Conservation (phyloP, 2,329 filamentous ascomycete genomes). For the Cyclaneusma minus region DNA sequence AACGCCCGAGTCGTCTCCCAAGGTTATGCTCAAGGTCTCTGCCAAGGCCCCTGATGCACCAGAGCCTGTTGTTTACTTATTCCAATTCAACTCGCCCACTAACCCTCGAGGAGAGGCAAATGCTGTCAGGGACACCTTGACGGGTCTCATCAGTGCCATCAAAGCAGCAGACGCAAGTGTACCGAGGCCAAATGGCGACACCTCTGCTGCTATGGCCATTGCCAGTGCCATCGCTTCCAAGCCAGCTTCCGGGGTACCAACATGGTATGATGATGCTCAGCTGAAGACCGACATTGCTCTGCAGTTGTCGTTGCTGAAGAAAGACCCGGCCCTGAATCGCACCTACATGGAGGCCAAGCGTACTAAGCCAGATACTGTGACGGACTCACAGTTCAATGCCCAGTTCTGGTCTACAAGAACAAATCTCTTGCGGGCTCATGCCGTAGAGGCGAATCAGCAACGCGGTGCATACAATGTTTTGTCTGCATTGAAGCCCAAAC, state of each 20-base stretch:
- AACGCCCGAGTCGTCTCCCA: slow-evolving; percentile 72
- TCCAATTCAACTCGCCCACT: slow-evolving; percentile 69
- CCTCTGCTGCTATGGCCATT: slow-evolving; percentile 61
- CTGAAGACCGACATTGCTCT: slow-evolving; percentile 66
- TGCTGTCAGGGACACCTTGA: slow-evolving; percentile 67
- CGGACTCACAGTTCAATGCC: slow-evolving; percentile 64
- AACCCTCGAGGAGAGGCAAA: slow-evolving; percentile 75
- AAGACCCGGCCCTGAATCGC: slow-evolving; percentile 58
- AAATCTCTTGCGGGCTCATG: slow-evolving; percentile 74
- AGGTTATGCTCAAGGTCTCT: slow-evolving; percentile 90
- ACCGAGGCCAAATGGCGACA: slow-evolving; percentile 20
- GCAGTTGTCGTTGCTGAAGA: slow-evolving; percentile 77
- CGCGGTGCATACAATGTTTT: slow-evolving; percentile 89
- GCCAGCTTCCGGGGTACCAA: slow-evolving; percentile 28
- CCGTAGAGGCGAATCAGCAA: slow-evolving; percentile 74
- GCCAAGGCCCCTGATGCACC: slow-evolving; percentile 45
- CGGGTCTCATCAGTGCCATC: slow-evolving; percentile 54
- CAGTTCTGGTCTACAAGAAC: slow-evolving; percentile 92
- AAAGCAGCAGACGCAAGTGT: slow-evolving; percentile 38
- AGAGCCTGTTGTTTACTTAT: slow-evolving; percentile 60
- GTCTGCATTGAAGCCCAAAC: slow-evolving; percentile 70
- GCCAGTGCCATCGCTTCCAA: slow-evolving; percentile 50
- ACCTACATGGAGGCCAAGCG: slow-evolving; percentile 76
- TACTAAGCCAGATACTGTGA: slow-evolving; percentile 73
- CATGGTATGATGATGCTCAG: slow-evolving; percentile 67